Evolutionary conservation across 1,284 basidiomycete species (phyloP), one percentile per base, ranked within the genome.

Genomic region (Cystobasidium slooffiae): DNA sequence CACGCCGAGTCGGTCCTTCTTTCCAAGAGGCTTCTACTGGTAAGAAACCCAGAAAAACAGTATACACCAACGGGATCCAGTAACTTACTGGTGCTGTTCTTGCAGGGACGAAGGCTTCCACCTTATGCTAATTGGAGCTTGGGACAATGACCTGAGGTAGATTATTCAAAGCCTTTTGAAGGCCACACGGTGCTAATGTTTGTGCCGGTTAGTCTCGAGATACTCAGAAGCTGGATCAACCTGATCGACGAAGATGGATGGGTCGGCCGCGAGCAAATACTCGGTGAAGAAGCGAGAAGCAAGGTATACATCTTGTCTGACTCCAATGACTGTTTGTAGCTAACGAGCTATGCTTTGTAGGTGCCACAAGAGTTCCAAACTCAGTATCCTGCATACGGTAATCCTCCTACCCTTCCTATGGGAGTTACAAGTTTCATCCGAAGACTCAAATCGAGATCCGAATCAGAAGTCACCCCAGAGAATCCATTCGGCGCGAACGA

Each of bases 1-100:
- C 0, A 97, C 94, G 0, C 94, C 94, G 0, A 94, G 93, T 81
- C 87, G 95, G 62, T 94, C 92, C 78, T 95, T 97, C 85, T 97
- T 97, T 85, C 94, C 94, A 1, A 87, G 94, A 81, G 94, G 94
- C 24, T 97, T 97, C 82, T 97, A 97, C 82, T 97, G 94, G 92
- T 91, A 81, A 51, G 84, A 69, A 31, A 31, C 5, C 2, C 1
- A 31, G 5, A 31, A 5, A 31, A 5, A 5, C 31, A 31, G 31
- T 5, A 31, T 31, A 31, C 5, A 5, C 31, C 31, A 5, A 31
- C 31, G 31, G 1, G 1, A 31, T 52, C n/a, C 41, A 41, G 63
- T 75, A 61, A 75, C 58, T 52, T 22, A 68, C 22, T 47, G 24
- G 46, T 39, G 46, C 24, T 37, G 18, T 20, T 62, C 37, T 22